These are phyloP conservation scores for Fusarium begoniae DNA, from an alignment of 2,329 filamentous ascomycete species.

Conservation along the genomic window DNA sequence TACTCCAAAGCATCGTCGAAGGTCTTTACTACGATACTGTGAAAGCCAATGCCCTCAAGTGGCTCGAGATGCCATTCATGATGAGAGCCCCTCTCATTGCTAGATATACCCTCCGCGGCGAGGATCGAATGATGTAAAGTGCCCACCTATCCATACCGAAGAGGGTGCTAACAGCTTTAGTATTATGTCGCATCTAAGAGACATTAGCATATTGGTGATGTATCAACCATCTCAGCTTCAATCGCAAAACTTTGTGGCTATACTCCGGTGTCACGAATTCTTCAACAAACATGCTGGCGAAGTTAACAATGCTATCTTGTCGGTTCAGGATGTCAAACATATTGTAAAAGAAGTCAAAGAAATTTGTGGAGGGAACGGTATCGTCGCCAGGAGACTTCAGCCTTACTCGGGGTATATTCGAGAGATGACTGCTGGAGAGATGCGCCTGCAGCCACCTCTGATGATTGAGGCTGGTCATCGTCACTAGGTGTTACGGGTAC, in stretches of 20 bases:
- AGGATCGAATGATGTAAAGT: too few species aligned
- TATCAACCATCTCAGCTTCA: not conserved
- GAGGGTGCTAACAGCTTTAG: not conserved
- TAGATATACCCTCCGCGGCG: too few species aligned
- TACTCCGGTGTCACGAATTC: not conserved
- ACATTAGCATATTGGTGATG: not conserved
- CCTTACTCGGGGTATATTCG: not conserved
- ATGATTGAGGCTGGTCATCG: too few species aligned
- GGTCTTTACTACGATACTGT: not conserved
- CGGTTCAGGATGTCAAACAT: not conserved
- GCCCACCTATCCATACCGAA: too few species aligned
- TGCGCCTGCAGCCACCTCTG: not conserved
- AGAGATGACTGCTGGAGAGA: not conserved
- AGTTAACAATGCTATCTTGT: not conserved
- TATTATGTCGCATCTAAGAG: fast-evolving
- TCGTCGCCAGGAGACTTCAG: not conserved
- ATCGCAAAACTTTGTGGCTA: fast-evolving
- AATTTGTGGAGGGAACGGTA: not conserved
- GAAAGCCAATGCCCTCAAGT: too few species aligned
- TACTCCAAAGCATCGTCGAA: not conserved
- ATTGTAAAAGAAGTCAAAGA: not conserved
- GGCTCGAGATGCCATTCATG: not conserved
- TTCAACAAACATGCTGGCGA: not conserved
- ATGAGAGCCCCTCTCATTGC: not conserved
- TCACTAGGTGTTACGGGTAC: not conserved